Base-by-base conservation (phyloP, 2,329 filamentous ascomycete species). In the Achaetomium macrosporum region DNA sequence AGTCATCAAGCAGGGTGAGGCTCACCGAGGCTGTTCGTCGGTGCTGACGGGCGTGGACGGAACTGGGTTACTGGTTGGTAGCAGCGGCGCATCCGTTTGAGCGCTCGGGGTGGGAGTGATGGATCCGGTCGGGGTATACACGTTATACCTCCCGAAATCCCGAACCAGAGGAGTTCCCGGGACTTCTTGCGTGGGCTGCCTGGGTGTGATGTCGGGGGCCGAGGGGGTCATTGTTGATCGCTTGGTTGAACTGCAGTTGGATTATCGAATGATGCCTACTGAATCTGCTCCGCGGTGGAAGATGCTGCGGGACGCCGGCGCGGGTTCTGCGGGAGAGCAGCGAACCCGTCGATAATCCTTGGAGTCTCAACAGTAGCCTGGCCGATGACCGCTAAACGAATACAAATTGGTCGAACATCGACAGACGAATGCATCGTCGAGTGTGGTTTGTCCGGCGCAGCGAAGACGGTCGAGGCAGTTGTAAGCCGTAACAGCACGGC, bases 21-120 rank as follows among this genome's bases (percentile, higher is more conserved):
- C 52, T 40, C 29, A 51, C 47, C 16, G 16, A 7, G 17, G 7
- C 11, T 46, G 15, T n/a, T 50, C 41, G 12, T 47, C 46, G 35
- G 41, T 20, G 33, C 8, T 10, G 19, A 3, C 11, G 9, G 41
- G 42, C 41, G 29, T 2, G 3, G 51, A 42, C 4, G 41, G 20
- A n/a, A 54, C 40, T 2, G 52, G 52, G 16, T 43, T 15, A 17
- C 42, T 42, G 16, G 47, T 50, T 30, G 52, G 43, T 31, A 54
- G 39, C 20, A 54, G 43, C 9, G 52, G 42, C 2, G 33, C 17
- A 40, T 54, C 33, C 6, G 47, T 50, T 12, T 40, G 52, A 12
- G 35, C 20, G 20, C 52, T 54, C 19, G 47, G 44, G 20, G 42
- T 47, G 30, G 52, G 43, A 17, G 52, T 47, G 29, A 42, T 12